These are phyloP conservation scores for Botrytis sinoallii DNA, from an alignment of 2,329 filamentous ascomycete species.

Conservation along the genomic window DNA sequence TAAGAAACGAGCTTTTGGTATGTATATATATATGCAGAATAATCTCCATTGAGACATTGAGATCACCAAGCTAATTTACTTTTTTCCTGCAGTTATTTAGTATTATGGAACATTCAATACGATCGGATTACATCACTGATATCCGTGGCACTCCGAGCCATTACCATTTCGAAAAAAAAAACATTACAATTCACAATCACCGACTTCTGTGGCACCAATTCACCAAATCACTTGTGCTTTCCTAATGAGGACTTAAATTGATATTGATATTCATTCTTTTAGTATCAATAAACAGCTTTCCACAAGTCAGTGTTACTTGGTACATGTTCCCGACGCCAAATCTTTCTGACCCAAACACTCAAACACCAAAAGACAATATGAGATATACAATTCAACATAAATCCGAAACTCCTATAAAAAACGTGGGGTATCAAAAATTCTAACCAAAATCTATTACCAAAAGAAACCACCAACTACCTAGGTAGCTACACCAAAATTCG, in stretches of 20 bases:
- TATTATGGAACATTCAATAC: too few species aligned
- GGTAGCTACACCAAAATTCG: neutral
- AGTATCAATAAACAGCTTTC: neutral
- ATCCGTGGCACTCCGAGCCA: too few species aligned
- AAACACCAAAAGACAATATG: neutral
- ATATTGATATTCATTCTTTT: neutral
- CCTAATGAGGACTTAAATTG: rapidly evolving
- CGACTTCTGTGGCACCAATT: neutral
- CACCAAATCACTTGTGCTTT: neutral
- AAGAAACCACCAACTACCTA: neutral
- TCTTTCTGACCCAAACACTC: neutral
- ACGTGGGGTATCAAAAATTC: neutral
- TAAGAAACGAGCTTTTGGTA: neutral
- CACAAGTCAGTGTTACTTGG: neutral
- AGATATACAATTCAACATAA: neutral
- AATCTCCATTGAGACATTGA: neutral
- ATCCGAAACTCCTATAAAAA: neutral
- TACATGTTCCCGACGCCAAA: neutral
- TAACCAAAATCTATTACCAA: neutral
- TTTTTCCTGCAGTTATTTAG: rapidly evolving
- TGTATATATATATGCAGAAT: neutral
- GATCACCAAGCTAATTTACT: neutral
- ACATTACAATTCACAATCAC: neutral
- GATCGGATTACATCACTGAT: rapidly evolving
- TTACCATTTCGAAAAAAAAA: neutral